Percentiles rank a stretch among this genome's conserved stretches.
Conservation (phyloP, 73 alveolate species). For the Stentor roeselii region DNA sequence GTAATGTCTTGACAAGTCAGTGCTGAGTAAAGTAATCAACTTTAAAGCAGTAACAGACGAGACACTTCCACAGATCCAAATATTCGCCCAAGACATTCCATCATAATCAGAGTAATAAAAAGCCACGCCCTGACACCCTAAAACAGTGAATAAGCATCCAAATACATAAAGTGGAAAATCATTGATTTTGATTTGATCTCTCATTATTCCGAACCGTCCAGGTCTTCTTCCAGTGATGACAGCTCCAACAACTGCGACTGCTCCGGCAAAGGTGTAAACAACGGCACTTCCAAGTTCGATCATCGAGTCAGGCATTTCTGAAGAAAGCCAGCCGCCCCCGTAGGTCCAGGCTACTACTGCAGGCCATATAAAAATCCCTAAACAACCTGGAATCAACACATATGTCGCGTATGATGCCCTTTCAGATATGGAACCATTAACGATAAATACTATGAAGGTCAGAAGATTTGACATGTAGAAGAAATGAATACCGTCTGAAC, state of each 20-base stretch:
- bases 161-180: background rate
- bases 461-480: background rate
- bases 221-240: conserved; percentile 18
- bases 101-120: too few species aligned
- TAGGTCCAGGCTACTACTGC: conserved; percentile 16
- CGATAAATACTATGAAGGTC: background rate
- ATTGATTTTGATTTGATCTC: background rate
- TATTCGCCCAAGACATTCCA: background rate
- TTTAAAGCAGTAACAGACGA: background rate
- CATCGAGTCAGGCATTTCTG: background rate
- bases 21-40: background rate
- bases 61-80: conserved; percentile 10
- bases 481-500: background rate
- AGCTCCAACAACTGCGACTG: conserved; percentile 4
- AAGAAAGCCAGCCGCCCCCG: conserved; percentile 17
- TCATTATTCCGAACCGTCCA: background rate
- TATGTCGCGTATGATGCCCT: background rate
- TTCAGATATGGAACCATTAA: conserved; percentile 2
- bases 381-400: background rate
- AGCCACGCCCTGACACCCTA: background rate
- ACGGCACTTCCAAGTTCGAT: background rate
- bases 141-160: background rate
- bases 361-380: conserved; percentile 11
- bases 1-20: background rate
- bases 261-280: background rate